Percentiles rank a stretch among this genome's conserved stretches.
These are phyloP conservation scores for Plantago elongata DNA, from an alignment of 257 asterid genomes.

Conservation along the genomic window DNA sequence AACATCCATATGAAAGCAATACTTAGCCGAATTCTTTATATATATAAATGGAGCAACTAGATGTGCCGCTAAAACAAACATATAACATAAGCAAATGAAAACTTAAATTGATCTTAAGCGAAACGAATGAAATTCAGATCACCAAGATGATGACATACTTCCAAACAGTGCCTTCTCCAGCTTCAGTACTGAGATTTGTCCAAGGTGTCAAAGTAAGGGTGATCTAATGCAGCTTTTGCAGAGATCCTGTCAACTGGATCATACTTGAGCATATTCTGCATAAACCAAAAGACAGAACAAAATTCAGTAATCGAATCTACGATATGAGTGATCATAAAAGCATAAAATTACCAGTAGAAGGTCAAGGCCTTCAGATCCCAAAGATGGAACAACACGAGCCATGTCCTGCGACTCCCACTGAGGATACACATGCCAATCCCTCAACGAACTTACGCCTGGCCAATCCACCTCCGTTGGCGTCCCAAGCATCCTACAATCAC, in stretches of 20 bases:
- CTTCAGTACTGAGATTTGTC: conserved; percentile 81
- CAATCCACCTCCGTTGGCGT: conserved; percentile 82
- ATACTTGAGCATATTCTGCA: conserved; percentile 79
- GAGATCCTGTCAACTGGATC: conserved; percentile 88
- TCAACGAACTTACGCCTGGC: conserved; percentile 79
- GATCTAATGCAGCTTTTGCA: conserved; percentile 87
- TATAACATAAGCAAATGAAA: too few relatives aligned
- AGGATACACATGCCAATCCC: conserved; percentile 97
- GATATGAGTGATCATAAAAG: neutral
- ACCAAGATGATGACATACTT: conserved; percentile 12
- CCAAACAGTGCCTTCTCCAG: neutral
- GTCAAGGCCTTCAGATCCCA: conserved; percentile 84
- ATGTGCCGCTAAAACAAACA: too few relatives aligned
- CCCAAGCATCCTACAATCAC: conserved; percentile 64
- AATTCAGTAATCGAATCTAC: neutral
- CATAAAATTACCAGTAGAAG: conserved; percentile 53
- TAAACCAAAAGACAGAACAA: conserved; percentile 19
- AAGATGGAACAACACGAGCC: conserved; percentile 70
- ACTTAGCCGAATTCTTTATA: too few relatives aligned
- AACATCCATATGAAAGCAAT: too few relatives aligned
- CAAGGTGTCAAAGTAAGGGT: conserved; percentile 88
- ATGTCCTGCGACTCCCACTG: conserved; percentile 82
- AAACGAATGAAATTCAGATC: neutral
- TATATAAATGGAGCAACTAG: too few relatives aligned
- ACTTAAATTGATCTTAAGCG: too few relatives aligned